phyloP scores from a whole-genome alignment of 1,284 basidiomycete species.

The Ceratobasidium sp. region DNA sequence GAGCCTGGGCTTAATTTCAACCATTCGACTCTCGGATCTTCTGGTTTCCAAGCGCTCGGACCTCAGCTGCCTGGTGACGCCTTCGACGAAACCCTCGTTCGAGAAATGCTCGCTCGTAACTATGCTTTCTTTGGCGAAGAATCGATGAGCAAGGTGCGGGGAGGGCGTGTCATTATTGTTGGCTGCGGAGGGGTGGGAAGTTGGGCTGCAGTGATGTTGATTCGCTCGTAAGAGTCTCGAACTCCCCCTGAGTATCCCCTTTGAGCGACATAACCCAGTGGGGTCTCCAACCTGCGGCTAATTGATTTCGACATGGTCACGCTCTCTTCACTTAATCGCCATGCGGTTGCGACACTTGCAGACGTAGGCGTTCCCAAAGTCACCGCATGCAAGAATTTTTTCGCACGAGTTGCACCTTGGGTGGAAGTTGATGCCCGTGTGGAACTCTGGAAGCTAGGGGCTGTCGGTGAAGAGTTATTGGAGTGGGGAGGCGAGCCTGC shows the following conservation, averaged over 20 bases:
- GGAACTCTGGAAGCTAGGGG: slow-evolving; percentile 85
- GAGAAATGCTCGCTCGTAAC: slow-evolving; percentile 92
- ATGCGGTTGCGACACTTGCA: slow-evolving; percentile 89
- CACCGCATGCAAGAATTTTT: slow-evolving; percentile 79
- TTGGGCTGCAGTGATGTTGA: slow-evolving; percentile 95
- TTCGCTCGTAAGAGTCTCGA: slow-evolving; percentile 74
- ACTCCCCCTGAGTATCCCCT: background rate
- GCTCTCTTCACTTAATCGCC: slow-evolving; percentile 91
- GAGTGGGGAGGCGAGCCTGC: slow-evolving; percentile 66
- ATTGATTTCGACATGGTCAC: slow-evolving; percentile 96
- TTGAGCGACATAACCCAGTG: slow-evolving; percentile 60
- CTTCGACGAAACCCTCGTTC: slow-evolving; percentile 82
- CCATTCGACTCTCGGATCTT: background rate
- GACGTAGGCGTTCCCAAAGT: slow-evolving; percentile 98
- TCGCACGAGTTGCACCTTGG: slow-evolving; percentile 75
- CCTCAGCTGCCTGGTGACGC: background rate
- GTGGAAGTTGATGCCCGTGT: slow-evolving; percentile 84
- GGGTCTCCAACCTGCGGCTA: slow-evolving; percentile 77
- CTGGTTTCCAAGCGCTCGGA: background rate
- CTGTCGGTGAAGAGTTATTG: slow-evolving; percentile 72
- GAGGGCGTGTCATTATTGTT: slow-evolving; percentile 85
- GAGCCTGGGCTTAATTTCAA: slow-evolving; percentile 24
- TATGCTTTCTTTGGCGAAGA: slow-evolving; percentile 96
- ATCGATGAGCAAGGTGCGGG: slow-evolving; percentile 83
- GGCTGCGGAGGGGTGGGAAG: slow-evolving; percentile 98